Conservation (phyloP, 768 basidiomycete genomes). For the Hysterangium stoloniferum region DNA sequence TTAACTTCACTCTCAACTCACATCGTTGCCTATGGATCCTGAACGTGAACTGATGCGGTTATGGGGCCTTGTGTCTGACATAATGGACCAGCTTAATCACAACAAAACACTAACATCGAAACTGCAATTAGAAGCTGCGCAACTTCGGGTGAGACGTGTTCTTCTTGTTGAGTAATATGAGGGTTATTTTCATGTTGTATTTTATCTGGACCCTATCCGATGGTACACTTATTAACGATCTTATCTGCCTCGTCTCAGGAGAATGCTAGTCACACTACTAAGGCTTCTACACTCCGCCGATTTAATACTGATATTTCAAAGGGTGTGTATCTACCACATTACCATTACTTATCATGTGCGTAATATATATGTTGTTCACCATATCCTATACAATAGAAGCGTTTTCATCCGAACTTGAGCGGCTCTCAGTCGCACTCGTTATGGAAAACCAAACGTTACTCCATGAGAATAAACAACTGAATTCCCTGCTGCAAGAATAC, state of each 20-base stretch:
- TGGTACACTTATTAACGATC: constrained; percentile 6
- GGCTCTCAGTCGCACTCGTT: constrained; percentile 79
- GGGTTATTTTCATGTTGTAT: not conserved
- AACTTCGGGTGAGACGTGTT: constrained; percentile 59
- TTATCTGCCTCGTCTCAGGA: constrained; percentile 35
- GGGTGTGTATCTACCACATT: constrained; percentile 37
- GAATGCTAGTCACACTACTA: constrained; percentile 63
- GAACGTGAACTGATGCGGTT: constrained; percentile 58
- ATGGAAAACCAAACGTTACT: constrained; percentile 90
- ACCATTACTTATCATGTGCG: not conserved
- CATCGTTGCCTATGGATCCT: constrained; percentile 15
- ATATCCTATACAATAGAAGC: constrained; percentile 46
- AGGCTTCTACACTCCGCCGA: constrained; percentile 72
- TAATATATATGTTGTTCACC: not conserved
- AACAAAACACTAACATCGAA: constrained; percentile 70
- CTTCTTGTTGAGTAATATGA: not conserved
- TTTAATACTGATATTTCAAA: constrained; percentile 85
- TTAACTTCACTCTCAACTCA: too few relatives aligned
- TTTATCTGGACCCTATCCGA: not conserved
- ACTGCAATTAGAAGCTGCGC: constrained; percentile 59
- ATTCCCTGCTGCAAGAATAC: constrained; percentile 84
- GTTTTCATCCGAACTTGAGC: constrained; percentile 90
- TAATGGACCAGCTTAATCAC: constrained; percentile 72
- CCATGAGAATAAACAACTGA: constrained; percentile 94
- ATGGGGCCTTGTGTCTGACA: constrained; percentile 74